Evolutionary conservation across 768 basidiomycete genomes (phyloP), one percentile per base, ranked within the genome.

Genomic region (Filobasidium wieringae): DNA sequence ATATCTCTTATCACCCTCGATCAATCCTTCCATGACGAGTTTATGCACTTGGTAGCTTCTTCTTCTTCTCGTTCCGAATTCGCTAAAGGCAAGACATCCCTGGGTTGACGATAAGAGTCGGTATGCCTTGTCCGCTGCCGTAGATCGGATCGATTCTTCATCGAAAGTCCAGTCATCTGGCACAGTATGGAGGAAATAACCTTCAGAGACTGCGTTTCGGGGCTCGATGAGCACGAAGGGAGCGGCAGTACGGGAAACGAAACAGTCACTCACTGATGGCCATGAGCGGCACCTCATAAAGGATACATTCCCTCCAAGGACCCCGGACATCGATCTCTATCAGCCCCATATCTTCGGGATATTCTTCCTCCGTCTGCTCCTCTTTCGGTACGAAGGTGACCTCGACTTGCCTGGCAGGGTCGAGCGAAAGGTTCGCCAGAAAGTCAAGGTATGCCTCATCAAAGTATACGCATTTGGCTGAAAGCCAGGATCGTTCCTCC

Each of bases 231-330:
- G 36, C 9, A 37, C 36, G 36, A 37, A n/a, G n/a, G 11, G n/a
- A n/a, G 36, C 36, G 36, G 9, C 36, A 37, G 9, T n/a, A 37
- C 36, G 36, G n/a, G 36, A 7, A 51, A 5, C 32, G 24, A 43
- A n/a, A 11, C n/a, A 30, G 24, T 39, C 3, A 68, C 71, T 55
- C 47, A 72, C 71, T 77, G 62, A 83, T 83, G 14, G 90, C 84
- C 89, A 97, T 91, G 51, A 97, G 76, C 1, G 90, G 92, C 1
- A 96, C 90, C 75, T 97, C 95, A 84, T 93, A 99, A 27, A 95
- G 76, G 58, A 97, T 93, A 7, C 61, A 62, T 26, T 72, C 68
- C 47, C 54, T 63, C 73, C 72, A 74, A 8, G 59, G 53, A 7
- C 74, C 74, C 32, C 62, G 55, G 36, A 75, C 91, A 29, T 67